Conservation (phyloP, 1,139 yeast species). For the Nematodospora anomalae region DNA sequence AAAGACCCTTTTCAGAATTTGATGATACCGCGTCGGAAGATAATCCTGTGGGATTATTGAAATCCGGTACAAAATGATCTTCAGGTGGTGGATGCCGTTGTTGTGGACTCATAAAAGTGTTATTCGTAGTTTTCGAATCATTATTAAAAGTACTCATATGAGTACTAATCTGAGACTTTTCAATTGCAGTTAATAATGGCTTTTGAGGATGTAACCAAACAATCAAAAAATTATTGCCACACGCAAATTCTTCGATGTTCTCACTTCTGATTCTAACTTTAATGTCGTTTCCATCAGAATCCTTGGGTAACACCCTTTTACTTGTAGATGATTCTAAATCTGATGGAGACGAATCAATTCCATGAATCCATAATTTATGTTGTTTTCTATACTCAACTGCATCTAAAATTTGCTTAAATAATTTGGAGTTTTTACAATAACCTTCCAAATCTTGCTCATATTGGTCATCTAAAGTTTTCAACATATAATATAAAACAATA, state of each 20-base stretch:
- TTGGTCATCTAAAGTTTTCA: slow-evolving; percentile 29
- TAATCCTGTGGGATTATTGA: slow-evolving; percentile 11
- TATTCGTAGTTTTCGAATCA: slow-evolving; percentile 12
- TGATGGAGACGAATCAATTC: slow-evolving; percentile 23
- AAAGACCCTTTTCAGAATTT: slow-evolving; percentile 15
- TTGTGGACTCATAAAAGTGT: slow-evolving; percentile 6
- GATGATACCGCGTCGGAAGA: slow-evolving; percentile 14
- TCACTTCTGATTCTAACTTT: slow-evolving; percentile 18
- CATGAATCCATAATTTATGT: slow-evolving; percentile 32
- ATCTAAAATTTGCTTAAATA: slow-evolving; percentile 23
- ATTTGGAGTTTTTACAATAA: slow-evolving; percentile 26
- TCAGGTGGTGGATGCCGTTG: slow-evolving; percentile 4
- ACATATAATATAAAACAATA: slow-evolving; percentile 25
- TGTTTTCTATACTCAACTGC: slow-evolving; percentile 32
- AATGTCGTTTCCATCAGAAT: slow-evolving; percentile 6
- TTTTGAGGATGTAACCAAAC: slow-evolving; percentile 38
- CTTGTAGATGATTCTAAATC: slow-evolving; percentile 17
- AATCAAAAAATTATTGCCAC: slow-evolving; percentile 31
- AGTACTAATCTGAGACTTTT: slow-evolving; percentile 12
- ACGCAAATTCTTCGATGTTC: slow-evolving; percentile 31
- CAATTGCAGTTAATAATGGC: slow-evolving; percentile 22
- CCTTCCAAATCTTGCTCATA: slow-evolving; percentile 29
- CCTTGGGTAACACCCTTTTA: slow-evolving; percentile 5
- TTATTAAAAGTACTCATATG: slow-evolving; percentile 16
- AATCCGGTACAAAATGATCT: slow-evolving; percentile 13